Evolutionary conservation across 2,329 filamentous ascomycete genomes (phyloP).

Genomic region (Phaeosphaeria sp.): DNA sequence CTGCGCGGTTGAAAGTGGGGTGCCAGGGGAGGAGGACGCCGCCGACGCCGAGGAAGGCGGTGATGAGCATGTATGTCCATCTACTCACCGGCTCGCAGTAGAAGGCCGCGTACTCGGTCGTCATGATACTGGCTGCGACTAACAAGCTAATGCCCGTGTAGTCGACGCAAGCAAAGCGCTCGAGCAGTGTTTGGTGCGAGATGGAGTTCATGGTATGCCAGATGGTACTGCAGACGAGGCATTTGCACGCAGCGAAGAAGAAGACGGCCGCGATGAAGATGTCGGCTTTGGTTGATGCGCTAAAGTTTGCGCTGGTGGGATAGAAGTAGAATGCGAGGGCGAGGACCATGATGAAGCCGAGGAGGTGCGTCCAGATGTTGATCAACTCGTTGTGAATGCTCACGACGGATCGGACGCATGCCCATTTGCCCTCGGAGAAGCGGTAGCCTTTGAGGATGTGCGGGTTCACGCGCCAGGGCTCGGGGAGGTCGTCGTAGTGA

Average conservation of each 20-base stretch:
- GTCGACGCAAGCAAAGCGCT: conserved; percentile 96
- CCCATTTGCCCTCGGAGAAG: conserved; percentile 88
- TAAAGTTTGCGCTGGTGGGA: conserved; percentile 85
- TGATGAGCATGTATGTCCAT: conserved; percentile 84
- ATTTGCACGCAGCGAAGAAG: conserved; percentile 95
- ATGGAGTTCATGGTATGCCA: conserved; percentile 99
- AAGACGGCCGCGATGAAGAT: conserved; percentile 91
- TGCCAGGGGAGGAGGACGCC: conserved; percentile 96
- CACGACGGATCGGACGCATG: conserved; percentile 85
- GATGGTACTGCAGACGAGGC: conserved; percentile 89
- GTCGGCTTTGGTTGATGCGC: conserved; percentile 83
- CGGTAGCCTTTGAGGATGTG: conserved; percentile 92
- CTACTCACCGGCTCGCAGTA: conserved; percentile 93
- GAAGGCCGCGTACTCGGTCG: conserved; percentile 97
- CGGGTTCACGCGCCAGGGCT: conserved; percentile 93
- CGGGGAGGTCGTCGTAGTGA: conserved; percentile 85
- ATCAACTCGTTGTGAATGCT: conserved; percentile 88
- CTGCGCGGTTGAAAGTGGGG: conserved; percentile 87
- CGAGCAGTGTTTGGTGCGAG: conserved; percentile 85
- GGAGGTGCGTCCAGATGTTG: conserved; percentile 96
- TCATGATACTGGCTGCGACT: conserved; percentile 95
- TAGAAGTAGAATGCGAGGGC: conserved; percentile 96
- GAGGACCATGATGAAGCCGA: conserved; percentile 88
- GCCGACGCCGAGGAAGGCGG: conserved; percentile 79
- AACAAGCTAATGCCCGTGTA: conserved; percentile 97